Evolutionary conservation across 306 rosid genomes (phyloP).

Genomic region (Medicago truncatula): DNA sequence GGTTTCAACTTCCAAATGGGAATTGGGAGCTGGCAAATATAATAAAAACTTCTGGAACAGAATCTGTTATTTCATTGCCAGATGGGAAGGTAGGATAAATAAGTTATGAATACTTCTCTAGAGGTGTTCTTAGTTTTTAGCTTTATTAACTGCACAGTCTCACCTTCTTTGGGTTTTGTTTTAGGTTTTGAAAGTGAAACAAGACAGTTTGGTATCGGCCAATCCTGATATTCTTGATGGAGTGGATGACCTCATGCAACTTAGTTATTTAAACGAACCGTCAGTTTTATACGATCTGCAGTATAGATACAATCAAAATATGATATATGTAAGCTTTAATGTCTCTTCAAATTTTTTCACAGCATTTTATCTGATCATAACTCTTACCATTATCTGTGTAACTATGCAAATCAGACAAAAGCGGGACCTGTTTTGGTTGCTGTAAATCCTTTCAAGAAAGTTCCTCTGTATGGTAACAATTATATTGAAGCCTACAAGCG

Average conservation of each 20-base stretch:
- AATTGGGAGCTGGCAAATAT: conserved; percentile 83
- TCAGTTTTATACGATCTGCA: conserved; percentile 89
- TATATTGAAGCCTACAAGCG: conserved; percentile 84
- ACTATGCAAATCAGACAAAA: conserved; percentile 67
- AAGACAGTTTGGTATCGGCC: conserved; percentile 75
- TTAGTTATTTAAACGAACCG: conserved; percentile 92
- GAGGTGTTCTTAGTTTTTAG: conserved; percentile 24
- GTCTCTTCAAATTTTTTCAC: conserved; percentile 24
- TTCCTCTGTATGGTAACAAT: conserved; percentile 76
- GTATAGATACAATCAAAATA: conserved; percentile 81
- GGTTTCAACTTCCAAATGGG: conserved; percentile 92
- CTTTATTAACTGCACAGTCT: conserved; percentile 12
- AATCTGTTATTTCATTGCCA: conserved; percentile 69
- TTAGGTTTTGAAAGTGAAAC: conserved; percentile 78
- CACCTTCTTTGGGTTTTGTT: neutral
- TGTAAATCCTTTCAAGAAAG: conserved; percentile 89
- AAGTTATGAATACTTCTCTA: conserved; percentile 31
- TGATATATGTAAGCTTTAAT: conserved; percentile 75
- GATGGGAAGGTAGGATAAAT: conserved; percentile 69
- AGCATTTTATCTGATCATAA: conserved; percentile 26
- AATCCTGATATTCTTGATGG: conserved; percentile 98
- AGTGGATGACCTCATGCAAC: conserved; percentile 98
- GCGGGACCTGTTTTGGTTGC: conserved; percentile 99
- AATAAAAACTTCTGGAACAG: conserved; percentile 61
- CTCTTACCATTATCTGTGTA: conserved; percentile 25